Evolutionary conservation across 768 basidiomycete genomes (phyloP).

Genomic region (Paxillus involutus): DNA sequence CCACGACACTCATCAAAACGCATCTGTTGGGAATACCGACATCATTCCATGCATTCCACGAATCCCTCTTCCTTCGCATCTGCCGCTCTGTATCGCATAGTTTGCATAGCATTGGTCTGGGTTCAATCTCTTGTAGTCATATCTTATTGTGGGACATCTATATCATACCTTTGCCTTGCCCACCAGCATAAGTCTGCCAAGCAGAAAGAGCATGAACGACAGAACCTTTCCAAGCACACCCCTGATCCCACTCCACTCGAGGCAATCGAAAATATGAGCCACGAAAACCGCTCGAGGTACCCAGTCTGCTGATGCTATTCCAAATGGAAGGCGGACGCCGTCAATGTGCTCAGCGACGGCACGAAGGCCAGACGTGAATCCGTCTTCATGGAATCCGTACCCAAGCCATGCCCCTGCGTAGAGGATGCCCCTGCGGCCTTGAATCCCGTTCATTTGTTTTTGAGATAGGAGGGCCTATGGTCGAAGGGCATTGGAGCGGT

Average conservation of each 20-base stretch:
- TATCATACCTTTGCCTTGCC: background rate
- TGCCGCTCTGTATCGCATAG: constrained; percentile 7
- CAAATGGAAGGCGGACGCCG: constrained; percentile 41
- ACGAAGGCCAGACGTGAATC: constrained; percentile 51
- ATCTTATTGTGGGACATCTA: background rate
- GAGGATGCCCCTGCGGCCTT: constrained; percentile 59
- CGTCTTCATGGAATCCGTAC: constrained; percentile 85
- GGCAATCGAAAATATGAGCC: constrained; percentile 37
- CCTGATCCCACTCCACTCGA: constrained; percentile 38
- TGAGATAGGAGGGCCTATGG: constrained; percentile 56
- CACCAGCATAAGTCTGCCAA: constrained; percentile 3
- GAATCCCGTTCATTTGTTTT: constrained; percentile 51
- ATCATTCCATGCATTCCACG: background rate
- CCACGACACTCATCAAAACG: background rate
- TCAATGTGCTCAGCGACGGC: constrained; percentile 29
- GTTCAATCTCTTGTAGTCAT: constrained; percentile 8
- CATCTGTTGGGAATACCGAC: background rate
- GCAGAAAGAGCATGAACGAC: constrained; percentile 9
- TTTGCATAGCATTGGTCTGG: constrained; percentile 1
- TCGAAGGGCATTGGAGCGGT: background rate
- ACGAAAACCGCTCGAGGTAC: constrained; percentile 19
- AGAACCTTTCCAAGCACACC: constrained; percentile 28
- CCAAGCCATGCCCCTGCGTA: constrained; percentile 72
- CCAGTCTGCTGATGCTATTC: constrained; percentile 39
- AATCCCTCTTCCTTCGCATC: background rate